These are phyloP conservation scores for Colletotrichum camelliae DNA, from an alignment of 2,329 filamentous ascomycete species.

Conservation along the genomic window DNA sequence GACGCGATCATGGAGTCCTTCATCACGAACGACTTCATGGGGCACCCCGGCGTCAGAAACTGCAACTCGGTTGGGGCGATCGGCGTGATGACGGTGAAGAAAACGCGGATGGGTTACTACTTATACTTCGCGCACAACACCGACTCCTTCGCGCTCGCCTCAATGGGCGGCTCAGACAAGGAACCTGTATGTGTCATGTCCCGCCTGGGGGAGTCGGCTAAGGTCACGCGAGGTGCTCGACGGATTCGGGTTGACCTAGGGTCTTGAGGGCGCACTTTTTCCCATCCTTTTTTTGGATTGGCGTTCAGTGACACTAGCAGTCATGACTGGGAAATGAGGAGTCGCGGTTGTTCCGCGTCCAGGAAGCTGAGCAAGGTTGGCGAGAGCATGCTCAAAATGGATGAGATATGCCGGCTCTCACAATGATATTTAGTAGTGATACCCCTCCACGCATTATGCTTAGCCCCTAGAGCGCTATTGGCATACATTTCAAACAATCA, in stretches of 20 bases:
- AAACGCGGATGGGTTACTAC: slow-evolving; percentile 75
- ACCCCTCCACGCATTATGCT: not conserved
- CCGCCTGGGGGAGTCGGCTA: slow-evolving; percentile 61
- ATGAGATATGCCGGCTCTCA: not conserved
- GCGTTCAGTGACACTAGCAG: not conserved
- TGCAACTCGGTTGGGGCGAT: slow-evolving; percentile 88
- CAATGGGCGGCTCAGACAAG: slow-evolving; percentile 81
- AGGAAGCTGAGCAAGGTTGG: not conserved
- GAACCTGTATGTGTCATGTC: slow-evolving; percentile 88
- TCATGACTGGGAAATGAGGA: not conserved
- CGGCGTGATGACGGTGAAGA: slow-evolving; percentile 90
- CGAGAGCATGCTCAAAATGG: not conserved
- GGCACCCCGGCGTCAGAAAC: slow-evolving; percentile 81
- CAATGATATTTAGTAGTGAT: slow-evolving; percentile 12
- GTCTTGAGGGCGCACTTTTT: not conserved
- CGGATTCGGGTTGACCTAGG: slow-evolving; percentile 42
- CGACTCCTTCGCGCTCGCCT: slow-evolving; percentile 84
- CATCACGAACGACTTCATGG: slow-evolving; percentile 90
- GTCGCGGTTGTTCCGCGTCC: not conserved
- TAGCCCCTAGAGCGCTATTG: not conserved
- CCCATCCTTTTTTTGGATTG: not conserved
- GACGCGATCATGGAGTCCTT: slow-evolving; percentile 76
- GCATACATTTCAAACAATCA: not conserved
- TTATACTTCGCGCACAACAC: slow-evolving; percentile 98
- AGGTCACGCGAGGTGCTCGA: slow-evolving; percentile 60